phyloP scores from a whole-genome alignment of 352 stramenopile genomes.

The Phytophthora sojae region DNA sequence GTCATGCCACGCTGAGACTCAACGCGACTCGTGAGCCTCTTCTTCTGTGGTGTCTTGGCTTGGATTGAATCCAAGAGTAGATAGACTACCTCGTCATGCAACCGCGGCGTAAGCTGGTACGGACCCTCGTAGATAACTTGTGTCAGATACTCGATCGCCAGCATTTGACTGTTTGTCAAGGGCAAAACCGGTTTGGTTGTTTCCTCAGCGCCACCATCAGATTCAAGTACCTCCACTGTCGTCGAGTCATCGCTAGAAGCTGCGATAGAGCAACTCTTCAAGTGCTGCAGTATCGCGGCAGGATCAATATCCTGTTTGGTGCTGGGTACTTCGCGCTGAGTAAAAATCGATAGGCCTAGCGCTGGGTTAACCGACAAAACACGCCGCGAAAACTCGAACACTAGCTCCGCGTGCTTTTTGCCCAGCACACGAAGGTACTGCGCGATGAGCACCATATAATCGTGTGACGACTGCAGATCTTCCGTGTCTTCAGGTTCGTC shows the following conservation, averaged over 20 bases:
- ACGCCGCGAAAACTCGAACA: conserved; percentile 86
- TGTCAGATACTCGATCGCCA: conserved; percentile 84
- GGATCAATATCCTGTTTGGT: conserved; percentile 73
- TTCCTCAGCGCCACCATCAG: conserved; percentile 19
- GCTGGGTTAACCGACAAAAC: conserved; percentile 62
- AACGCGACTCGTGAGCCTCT: conserved; percentile 65
- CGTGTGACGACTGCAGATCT: conserved; percentile 44
- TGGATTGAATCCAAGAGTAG: conserved; percentile 80
- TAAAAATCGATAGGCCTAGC: conserved; percentile 83
- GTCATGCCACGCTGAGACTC: conserved; percentile 62
- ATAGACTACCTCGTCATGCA: conserved; percentile 87
- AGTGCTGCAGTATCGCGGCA: conserved; percentile 62
- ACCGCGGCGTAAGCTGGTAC: conserved; percentile 41
- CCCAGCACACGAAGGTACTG: conserved; percentile 73
- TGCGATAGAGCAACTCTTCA: conserved; percentile 65
- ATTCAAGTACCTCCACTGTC: background rate
- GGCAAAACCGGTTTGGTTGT: conserved; percentile 42
- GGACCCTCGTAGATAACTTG: conserved; percentile 67
- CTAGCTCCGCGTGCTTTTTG: conserved; percentile 68
- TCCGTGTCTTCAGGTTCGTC: conserved; percentile 1
- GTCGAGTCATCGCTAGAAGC: conserved; percentile 2
- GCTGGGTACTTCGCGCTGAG: conserved; percentile 56
- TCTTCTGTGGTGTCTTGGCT: conserved; percentile 35
- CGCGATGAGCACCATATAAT: conserved; percentile 70
- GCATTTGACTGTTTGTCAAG: conserved; percentile 65